Conservation (phyloP, 805 yeast genomes). For the Teunomyces lycoperdinae region DNA sequence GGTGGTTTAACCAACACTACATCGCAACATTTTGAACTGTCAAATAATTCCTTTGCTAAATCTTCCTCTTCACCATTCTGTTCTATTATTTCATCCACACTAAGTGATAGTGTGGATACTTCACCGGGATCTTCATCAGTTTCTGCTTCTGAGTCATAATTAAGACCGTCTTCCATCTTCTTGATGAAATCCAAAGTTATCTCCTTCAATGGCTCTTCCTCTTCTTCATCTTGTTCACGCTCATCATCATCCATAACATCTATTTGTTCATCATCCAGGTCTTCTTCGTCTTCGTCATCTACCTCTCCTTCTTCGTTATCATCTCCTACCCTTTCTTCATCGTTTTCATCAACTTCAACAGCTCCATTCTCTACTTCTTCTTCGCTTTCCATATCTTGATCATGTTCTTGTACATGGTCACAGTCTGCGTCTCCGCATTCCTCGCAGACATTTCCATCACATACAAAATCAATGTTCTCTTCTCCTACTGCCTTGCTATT, state of each 20-base stretch:
- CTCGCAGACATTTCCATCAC: constrained; percentile 31
- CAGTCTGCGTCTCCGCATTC: constrained; percentile 23
- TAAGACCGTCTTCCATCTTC: constrained; percentile 21
- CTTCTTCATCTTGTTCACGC: constrained; percentile 20
- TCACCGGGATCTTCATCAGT: constrained; percentile 19
- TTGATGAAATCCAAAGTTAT: constrained; percentile 30
- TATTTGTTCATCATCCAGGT: constrained; percentile 5
- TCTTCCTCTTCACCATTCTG: constrained; percentile 23
- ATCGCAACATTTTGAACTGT: constrained; percentile 62
- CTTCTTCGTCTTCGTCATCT: constrained; percentile 13
- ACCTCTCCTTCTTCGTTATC: constrained; percentile 10
- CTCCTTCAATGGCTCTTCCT: constrained; percentile 15
- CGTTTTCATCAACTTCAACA: constrained; percentile 15
- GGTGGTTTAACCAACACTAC: constrained; percentile 50
- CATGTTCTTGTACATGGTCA: constrained; percentile 20
- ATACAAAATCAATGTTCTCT: constrained; percentile 67
- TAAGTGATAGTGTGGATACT: constrained; percentile 16
- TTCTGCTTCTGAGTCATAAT: constrained; percentile 14
- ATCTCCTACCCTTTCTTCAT: constrained; percentile 12
- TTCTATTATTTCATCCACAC: constrained; percentile 16
- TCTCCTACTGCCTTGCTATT: constrained; percentile 15
- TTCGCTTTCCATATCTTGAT: constrained; percentile 17
- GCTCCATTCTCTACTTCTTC: constrained; percentile 15
- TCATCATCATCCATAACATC: constrained; percentile 13
- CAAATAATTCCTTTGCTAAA: constrained; percentile 31